Conservation (phyloP, 2,329 filamentous ascomycete species). For the Zasmidium citrigriseum region DNA sequence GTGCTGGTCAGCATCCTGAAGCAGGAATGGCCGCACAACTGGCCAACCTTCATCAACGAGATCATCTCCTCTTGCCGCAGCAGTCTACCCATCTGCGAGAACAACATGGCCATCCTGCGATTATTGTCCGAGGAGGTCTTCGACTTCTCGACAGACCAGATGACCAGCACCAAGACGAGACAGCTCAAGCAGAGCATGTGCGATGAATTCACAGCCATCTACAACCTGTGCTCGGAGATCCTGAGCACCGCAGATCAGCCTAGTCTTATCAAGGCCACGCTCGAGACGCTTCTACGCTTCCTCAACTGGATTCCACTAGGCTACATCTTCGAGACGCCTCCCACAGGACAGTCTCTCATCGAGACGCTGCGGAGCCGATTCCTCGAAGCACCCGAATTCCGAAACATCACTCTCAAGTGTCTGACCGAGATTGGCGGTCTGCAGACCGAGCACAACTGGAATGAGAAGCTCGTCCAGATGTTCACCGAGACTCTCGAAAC, state of each 20-base stretch:
- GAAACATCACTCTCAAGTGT: constrained; percentile 94
- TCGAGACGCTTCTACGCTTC: constrained; percentile 93
- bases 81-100: constrained; percentile 96
- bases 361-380: constrained; percentile 92
- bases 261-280: constrained; percentile 90
- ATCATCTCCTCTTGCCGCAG: constrained; percentile 96
- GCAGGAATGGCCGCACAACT: constrained; percentile 99
- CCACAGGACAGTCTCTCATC: constrained; percentile 65
- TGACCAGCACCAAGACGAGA: constrained; percentile 97
- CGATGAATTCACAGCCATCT: constrained; percentile 96
- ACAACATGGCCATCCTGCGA: constrained; percentile 98
- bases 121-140: constrained; percentile 97
- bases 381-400: constrained; percentile 89
- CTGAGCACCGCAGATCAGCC: constrained; percentile 85
- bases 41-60: constrained; percentile 99
- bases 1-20: constrained; percentile 97
- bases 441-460: constrained; percentile 82
- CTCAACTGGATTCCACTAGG: constrained; percentile 99
- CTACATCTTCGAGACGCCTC: constrained; percentile 95
- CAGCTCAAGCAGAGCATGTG: constrained; percentile 99
- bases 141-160: constrained; percentile 96
- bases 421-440: constrained; percentile 95
- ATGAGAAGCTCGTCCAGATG: constrained; percentile 96
- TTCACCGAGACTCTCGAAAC: constrained; percentile 95
- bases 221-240: constrained; percentile 95